Evolutionary conservation across 495 filamentous ascomycete species (phyloP).

Genomic region (Thozetella sp.): DNA sequence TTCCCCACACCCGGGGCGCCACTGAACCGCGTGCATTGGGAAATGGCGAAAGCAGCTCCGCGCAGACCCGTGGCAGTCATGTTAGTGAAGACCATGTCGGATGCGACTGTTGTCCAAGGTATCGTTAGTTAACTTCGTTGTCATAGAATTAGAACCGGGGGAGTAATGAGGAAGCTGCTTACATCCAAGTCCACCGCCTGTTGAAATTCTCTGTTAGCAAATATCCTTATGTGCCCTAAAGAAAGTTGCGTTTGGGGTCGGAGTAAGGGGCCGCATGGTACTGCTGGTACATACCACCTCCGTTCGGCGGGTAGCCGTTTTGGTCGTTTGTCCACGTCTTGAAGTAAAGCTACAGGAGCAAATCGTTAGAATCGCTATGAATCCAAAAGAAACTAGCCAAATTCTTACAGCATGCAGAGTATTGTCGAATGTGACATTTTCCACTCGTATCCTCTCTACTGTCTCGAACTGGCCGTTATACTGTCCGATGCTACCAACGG

Average conservation of each 20-base stretch:
- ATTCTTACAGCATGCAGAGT: constrained; percentile 31
- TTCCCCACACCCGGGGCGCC: constrained; percentile 29
- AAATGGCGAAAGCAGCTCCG: constrained; percentile 31
- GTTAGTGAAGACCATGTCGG: constrained; percentile 20
- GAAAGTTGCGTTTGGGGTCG: neutral
- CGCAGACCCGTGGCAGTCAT: constrained; percentile 23
- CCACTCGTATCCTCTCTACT: constrained; percentile 34
- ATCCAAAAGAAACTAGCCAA: neutral
- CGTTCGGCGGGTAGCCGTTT: constrained; percentile 46
- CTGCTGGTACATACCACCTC: constrained; percentile 24
- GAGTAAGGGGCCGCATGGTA: neutral
- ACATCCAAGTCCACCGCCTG: constrained; percentile 42
- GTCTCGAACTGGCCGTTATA: constrained; percentile 38
- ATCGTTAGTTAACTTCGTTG: neutral
- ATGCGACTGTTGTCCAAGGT: neutral
- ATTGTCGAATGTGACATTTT: constrained; percentile 32
- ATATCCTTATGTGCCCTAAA: neutral
- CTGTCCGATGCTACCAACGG: constrained; percentile 50
- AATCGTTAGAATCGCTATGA: neutral
- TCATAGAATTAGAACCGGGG: constrained; percentile 14
- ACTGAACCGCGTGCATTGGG: constrained; percentile 40
- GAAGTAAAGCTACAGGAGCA: constrained; percentile 22
- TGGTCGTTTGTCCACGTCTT: constrained; percentile 49
- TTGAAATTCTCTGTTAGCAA: neutral
- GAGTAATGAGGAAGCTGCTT: constrained; percentile 11